Percentiles rank a stretch among this genome's conserved stretches.
Conservation (phyloP, 2,329 filamentous ascomycete genomes). For the Kalaharituber pfeilii region DNA sequence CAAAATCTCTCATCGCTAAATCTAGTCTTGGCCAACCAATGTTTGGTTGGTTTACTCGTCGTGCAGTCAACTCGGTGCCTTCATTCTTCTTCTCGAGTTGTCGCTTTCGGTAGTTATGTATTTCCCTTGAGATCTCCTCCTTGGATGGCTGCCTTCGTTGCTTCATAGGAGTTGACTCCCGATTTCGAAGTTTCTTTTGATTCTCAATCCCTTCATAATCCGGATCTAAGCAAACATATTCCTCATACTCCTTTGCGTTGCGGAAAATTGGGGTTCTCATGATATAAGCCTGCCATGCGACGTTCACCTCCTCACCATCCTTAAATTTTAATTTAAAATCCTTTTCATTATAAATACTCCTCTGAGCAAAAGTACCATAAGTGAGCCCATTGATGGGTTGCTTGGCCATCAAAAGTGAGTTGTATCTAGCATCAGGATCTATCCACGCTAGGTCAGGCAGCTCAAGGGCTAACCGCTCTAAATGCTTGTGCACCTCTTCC, state of each 20-base stretch:
- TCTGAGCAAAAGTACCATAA: constrained; percentile 7
- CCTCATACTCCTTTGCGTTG: neutral
- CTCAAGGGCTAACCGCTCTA: constrained; percentile 24
- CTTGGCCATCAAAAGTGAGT: constrained; percentile 8
- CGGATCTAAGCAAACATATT: neutral
- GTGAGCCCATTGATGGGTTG: neutral
- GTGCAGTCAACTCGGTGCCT: neutral
- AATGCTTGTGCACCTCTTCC: constrained; percentile 19
- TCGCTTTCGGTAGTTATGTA: neutral
- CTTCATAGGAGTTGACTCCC: neutral
- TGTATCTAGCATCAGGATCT: constrained; percentile 15
- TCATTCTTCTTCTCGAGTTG: neutral
- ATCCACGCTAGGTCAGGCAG: constrained; percentile 11
- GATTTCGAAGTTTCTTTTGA: neutral
- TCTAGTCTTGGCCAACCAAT: neutral
- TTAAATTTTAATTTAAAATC: constrained; percentile 24
- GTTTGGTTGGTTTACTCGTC: neutral
- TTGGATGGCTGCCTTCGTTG: neutral
- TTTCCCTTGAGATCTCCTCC: neutral
- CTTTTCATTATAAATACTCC: constrained; percentile 21
- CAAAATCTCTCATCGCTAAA: neutral
- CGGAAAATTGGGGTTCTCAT: neutral
- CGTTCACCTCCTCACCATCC: constrained; percentile 23
- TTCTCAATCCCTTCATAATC: neutral
- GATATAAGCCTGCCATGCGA: constrained; percentile 21